These are phyloP conservation scores for Aureobasidium sp. DNA, from an alignment of 2,329 filamentous ascomycete genomes.

Conservation along the genomic window DNA sequence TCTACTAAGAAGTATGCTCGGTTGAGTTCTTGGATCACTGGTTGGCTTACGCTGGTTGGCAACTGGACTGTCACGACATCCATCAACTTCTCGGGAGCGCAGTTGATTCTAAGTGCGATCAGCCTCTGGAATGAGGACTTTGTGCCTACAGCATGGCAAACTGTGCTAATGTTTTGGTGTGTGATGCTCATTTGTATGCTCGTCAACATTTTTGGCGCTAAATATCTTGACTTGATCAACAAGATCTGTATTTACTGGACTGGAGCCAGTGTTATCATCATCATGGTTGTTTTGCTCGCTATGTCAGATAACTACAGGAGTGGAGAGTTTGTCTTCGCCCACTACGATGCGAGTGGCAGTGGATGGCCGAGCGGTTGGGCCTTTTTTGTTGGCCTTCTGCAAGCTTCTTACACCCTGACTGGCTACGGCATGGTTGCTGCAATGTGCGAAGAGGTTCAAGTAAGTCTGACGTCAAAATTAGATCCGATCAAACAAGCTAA, in stretches of 20 bases:
- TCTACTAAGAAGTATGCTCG: conserved; percentile 57
- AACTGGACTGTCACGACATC: conserved; percentile 59
- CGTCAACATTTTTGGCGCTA: conserved; percentile 57
- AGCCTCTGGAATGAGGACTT: conserved; percentile 63
- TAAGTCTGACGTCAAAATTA: not conserved
- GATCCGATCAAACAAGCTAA: not conserved
- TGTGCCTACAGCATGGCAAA: conserved; percentile 60
- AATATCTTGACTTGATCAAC: conserved; percentile 59
- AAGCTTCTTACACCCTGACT: conserved; percentile 54
- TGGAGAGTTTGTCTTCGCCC: conserved; percentile 57
- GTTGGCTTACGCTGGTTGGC: conserved; percentile 61
- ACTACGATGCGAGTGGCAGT: conserved; percentile 57
- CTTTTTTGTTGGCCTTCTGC: conserved; percentile 63
- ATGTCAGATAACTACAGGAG: conserved; percentile 52
- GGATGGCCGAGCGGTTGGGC: conserved; percentile 63
- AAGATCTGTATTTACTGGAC: conserved; percentile 70
- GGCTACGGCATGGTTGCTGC: conserved; percentile 64
- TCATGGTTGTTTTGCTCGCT: conserved; percentile 54
- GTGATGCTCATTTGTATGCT: conserved; percentile 57
- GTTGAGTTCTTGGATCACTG: conserved; percentile 60
- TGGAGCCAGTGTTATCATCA: conserved; percentile 56
- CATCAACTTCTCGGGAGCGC: conserved; percentile 66
- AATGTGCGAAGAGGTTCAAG: conserved; percentile 62
- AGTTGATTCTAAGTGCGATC: conserved; percentile 60
- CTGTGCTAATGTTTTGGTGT: conserved; percentile 63